Conservation (phyloP, 495 filamentous ascomycete genomes). For the Cudoniella acicularis region DNA sequence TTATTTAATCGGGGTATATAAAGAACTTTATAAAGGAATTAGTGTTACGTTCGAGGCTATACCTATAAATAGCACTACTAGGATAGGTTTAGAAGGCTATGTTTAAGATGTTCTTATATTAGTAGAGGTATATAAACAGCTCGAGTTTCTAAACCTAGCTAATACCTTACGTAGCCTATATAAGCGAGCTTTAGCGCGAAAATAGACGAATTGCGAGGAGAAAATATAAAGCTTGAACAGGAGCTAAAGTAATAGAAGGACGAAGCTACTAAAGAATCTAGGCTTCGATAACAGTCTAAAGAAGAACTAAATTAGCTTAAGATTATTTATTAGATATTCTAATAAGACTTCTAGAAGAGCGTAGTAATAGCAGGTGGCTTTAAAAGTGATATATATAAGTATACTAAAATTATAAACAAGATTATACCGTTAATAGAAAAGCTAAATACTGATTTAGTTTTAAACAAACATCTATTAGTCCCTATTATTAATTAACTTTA, state of each 20-base stretch:
- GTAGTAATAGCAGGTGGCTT: neutral
- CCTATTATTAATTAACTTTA: too few species aligned
- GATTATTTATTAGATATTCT: neutral
- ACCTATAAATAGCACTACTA: neutral
- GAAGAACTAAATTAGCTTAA: neutral
- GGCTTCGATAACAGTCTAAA: neutral
- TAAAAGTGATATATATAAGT: neutral
- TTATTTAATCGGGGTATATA: neutral
- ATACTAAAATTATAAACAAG: neutral
- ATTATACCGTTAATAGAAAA: neutral
- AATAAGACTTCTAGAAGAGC: neutral
- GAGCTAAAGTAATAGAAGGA: conserved; percentile 3
- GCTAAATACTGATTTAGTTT: neutral
- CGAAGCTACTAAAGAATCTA: neutral
- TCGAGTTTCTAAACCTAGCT: neutral
- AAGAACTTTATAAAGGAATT: conserved; percentile 3
- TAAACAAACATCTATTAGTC: too few species aligned
- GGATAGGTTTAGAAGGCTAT: neutral
- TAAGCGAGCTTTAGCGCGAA: conserved; percentile 1
- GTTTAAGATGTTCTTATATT: neutral
- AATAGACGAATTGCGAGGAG: neutral
- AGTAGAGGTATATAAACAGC: neutral
- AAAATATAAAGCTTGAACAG: neutral
- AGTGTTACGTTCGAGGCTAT: neutral
- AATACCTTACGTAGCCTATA: neutral